Evolutionary conservation across 2,329 filamentous ascomycete genomes (phyloP), one percentile per base, ranked within the genome.

Genomic region (Talaromyces sp.): DNA sequence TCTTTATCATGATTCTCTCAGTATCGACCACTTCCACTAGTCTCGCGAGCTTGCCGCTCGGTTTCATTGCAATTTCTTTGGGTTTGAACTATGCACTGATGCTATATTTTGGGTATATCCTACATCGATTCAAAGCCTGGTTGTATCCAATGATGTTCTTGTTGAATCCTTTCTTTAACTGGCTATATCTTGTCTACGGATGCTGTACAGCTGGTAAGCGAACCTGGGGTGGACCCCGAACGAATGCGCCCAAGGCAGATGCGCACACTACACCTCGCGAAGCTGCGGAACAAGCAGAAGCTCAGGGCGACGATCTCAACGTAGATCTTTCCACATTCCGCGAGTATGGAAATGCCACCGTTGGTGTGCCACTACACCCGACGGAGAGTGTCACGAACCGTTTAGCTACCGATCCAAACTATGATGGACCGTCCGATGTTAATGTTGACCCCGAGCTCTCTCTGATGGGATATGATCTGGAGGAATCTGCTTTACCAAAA

Each of bases 161-260:
- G 54, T 76, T 97, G 66, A 98, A 97, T 72, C 93, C 95, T 0
- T 96, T 98, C 73, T 93, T 97, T 83, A 98, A 98, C 77, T 98
- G 93, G 93, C 85, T 92, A 63, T 98, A 98, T 79, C 96, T 97
- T 90, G 89, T 96, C 2, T 96, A 97, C 75, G 93, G 92, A 50
- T 96, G 96, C 69, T 95, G 96, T 76, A 97, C 93, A 0, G 92
- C 93, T 33, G 92, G 93, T 21, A 92, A 96, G 74, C 85, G 93
- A 67, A 98, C 93, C 1, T 99, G 95, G 93, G 93, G 93, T 67
- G 93, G 93, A 0, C 95, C 93, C 11, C 86, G 93, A 70, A 92
- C 92, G 1, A 93, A 98, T 76, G 93, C 93, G 0, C 91, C 90
- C 33, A 83, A 87, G 44, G 93, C 93, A 2, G 89, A 96, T 73